These are phyloP conservation scores for Cordyceps cicadae DNA, from an alignment of 2,329 filamentous ascomycete genomes.

Conservation along the genomic window DNA sequence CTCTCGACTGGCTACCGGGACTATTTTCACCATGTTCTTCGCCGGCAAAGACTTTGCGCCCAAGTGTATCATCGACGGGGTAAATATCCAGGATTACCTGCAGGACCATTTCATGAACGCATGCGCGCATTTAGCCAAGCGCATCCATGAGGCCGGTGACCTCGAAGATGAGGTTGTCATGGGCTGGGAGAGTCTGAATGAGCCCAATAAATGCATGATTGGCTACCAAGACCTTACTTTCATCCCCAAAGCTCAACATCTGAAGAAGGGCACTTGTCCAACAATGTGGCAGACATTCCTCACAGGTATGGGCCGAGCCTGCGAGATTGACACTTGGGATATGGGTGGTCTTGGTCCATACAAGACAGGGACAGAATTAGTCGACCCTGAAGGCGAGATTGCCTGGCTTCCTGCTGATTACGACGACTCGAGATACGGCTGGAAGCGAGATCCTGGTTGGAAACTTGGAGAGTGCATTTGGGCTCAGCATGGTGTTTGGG, in stretches of 20 bases:
- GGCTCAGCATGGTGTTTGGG: constrained; percentile 96
- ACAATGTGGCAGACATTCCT: constrained; percentile 92
- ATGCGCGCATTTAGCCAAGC: constrained; percentile 69
- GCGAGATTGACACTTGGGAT: constrained; percentile 85
- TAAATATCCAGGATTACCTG: constrained; percentile 94
- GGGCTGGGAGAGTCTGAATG: constrained; percentile 94
- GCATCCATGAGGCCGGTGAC: constrained; percentile 84
- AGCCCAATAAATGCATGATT: constrained; percentile 82
- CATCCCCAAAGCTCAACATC: constrained; percentile 77
- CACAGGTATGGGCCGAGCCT: constrained; percentile 81
- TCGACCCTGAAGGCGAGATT: constrained; percentile 78
- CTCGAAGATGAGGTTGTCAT: constrained; percentile 80
- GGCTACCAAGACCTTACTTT: constrained; percentile 73
- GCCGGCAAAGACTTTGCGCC: constrained; percentile 86
- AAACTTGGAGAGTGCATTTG: constrained; percentile 90
- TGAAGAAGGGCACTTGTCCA: constrained; percentile 87
- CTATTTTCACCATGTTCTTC: constrained; percentile 93
- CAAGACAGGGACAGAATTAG: constrained; percentile 71
- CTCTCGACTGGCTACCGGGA: constrained; percentile 73
- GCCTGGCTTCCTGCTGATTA: constrained; percentile 80
- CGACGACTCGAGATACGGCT: constrained; percentile 82
- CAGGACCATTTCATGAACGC: constrained; percentile 79
- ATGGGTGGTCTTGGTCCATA: constrained; percentile 90
- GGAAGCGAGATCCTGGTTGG: constrained; percentile 81
- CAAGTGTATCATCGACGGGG: constrained; percentile 87